A percentile compares a stretch with the other conserved stretches of the same genome.
phyloP scores from a whole-genome alignment of 805 yeast genomes.

The Suhomyces kilbournensis region DNA sequence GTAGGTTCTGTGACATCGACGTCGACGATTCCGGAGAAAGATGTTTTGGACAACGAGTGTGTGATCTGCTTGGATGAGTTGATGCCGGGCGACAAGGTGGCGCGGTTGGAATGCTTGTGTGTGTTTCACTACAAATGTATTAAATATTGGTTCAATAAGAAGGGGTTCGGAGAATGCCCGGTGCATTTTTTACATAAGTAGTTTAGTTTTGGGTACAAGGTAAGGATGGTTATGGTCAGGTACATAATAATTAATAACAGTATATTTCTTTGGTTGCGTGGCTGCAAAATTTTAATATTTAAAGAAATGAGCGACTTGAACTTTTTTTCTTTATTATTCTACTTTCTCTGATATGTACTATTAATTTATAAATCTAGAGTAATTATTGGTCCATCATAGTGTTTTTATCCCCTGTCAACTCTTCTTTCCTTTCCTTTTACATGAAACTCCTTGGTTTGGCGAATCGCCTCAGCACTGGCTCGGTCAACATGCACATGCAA shows the following conservation, averaged over 20 bases:
- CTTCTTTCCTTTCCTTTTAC: slow-evolving; percentile 37
- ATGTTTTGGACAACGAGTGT: slow-evolving; percentile 65
- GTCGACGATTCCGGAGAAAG: slow-evolving; percentile 18
- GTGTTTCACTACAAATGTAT: slow-evolving; percentile 91
- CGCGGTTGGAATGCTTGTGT: slow-evolving; percentile 89
- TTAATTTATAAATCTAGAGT: too few relatives aligned
- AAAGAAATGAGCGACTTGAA: too few relatives aligned
- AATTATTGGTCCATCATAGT: too few relatives aligned
- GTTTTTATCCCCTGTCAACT: slow-evolving; percentile 16
- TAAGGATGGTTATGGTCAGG: too few relatives aligned
- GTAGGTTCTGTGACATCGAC: slow-evolving; percentile 22
- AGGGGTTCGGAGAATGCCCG: slow-evolving; percentile 85
- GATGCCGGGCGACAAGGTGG: slow-evolving; percentile 82
- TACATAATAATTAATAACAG: too few relatives aligned
- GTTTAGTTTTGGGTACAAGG: neutral
- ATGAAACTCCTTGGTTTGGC: slow-evolving; percentile 68
- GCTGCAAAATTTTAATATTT: too few relatives aligned
- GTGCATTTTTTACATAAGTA: slow-evolving; percentile 54
- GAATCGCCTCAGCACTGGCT: slow-evolving; percentile 87
- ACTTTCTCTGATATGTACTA: too few relatives aligned
- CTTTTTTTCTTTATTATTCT: too few relatives aligned
- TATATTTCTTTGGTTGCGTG: too few relatives aligned
- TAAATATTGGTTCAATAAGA: slow-evolving; percentile 83
- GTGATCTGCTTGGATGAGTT: slow-evolving; percentile 92
- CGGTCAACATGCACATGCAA: slow-evolving; percentile 85